phyloP scores from a whole-genome alignment of 805 yeast species.

The Cyberlindnera japonica region DNA sequence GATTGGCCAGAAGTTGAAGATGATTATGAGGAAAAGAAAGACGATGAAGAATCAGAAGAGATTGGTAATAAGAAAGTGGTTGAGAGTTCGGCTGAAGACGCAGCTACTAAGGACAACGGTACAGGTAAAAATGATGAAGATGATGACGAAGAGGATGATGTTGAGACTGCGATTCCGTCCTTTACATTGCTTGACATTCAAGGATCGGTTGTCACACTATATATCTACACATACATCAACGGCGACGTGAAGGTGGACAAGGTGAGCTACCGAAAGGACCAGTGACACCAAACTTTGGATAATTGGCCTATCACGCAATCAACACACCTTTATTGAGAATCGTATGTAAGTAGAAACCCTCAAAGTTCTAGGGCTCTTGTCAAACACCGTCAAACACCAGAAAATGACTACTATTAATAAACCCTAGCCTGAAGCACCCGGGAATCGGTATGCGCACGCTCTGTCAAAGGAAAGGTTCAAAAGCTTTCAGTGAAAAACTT shows the following conservation, averaged over 20 bases:
- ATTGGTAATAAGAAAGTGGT: constrained; percentile 41
- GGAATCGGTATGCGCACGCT: background rate
- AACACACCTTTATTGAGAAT: too few relatives aligned
- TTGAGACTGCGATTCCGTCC: constrained; percentile 54
- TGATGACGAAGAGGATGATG: constrained; percentile 24
- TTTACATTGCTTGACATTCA: constrained; percentile 88
- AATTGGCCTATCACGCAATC: too few relatives aligned
- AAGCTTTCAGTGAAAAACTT: too few relatives aligned
- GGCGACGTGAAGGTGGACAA: constrained; percentile 91
- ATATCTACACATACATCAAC: constrained; percentile 75
- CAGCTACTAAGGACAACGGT: constrained; percentile 27
- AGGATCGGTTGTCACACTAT: constrained; percentile 71
- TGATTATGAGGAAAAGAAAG: constrained; percentile 23
- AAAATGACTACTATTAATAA: too few relatives aligned
- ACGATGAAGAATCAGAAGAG: constrained; percentile 32
- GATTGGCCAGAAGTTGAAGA: constrained; percentile 59
- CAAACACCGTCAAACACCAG: too few relatives aligned
- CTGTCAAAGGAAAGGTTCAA: background rate
- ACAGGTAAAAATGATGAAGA: constrained; percentile 20
- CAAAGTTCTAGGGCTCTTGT: too few relatives aligned
- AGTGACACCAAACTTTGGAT: too few relatives aligned
- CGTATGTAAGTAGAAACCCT: too few relatives aligned
- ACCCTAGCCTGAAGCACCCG: too few relatives aligned
- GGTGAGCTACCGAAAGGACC: constrained; percentile 59
- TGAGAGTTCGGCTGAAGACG: constrained; percentile 32